Percentiles rank a stretch among this genome's conserved stretches.
These are phyloP conservation scores for Cicer judaicum DNA, from an alignment of 306 rosid species.

Conservation along the genomic window DNA sequence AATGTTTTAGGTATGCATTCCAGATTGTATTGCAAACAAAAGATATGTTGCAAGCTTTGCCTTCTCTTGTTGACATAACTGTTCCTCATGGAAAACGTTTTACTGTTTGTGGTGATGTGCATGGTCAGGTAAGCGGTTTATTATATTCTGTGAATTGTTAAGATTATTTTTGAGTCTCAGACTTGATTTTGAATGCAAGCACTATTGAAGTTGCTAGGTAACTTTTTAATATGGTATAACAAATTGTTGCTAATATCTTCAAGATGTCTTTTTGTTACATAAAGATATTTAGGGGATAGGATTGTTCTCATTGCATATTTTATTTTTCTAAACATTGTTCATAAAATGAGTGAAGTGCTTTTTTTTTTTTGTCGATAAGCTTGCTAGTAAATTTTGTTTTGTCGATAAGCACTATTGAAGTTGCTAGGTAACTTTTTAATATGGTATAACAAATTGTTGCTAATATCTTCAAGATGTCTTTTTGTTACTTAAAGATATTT, in stretches of 20 bases:
- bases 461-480: conserved; percentile 18
- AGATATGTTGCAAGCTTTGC: conserved; percentile 75
- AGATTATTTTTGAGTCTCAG: conserved; percentile 30
- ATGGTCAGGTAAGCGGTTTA: conserved; percentile 84
- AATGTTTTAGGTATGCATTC: conserved; percentile 77
- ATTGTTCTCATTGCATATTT: conserved; percentile 19
- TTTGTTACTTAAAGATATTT: conserved; percentile 12
- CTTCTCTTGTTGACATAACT: conserved; percentile 87
- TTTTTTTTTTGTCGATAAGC: conserved; percentile 2
- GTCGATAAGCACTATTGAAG: not conserved
- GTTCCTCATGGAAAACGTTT: conserved; percentile 81
- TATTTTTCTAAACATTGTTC: conserved; percentile 23
- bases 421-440: conserved; percentile 21
- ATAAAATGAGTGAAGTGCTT: not conserved
- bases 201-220: conserved; percentile 23
- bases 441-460: conserved; percentile 6
- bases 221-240: conserved; percentile 1
- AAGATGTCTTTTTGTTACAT: conserved; percentile 7
- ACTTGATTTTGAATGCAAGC: conserved; percentile 15
- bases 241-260: conserved; percentile 14
- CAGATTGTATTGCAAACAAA: conserved; percentile 91
- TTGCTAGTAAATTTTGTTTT: not conserved
- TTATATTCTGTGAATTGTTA: conserved; percentile 33
- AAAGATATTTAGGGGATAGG: conserved; percentile 5
- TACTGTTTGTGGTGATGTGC: conserved; percentile 98